A percentile compares a stretch with the other conserved stretches of the same genome.
Conservation (phyloP, 257 asterid genomes). For the Gentiana straminea region DNA sequence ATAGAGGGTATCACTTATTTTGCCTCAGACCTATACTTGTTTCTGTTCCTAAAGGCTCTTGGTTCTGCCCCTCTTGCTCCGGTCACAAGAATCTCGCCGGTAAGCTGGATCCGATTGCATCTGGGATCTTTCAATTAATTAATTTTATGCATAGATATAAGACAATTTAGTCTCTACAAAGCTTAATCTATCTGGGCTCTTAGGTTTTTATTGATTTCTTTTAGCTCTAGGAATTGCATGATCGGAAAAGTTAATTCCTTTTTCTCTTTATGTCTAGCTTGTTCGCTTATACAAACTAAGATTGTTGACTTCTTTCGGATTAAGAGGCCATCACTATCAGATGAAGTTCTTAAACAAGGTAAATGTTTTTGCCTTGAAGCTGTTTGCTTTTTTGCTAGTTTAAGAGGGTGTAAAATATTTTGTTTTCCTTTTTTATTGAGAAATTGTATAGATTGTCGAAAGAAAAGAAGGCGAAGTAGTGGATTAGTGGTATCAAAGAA, state of each 20-base stretch:
- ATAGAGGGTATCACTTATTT: constrained; percentile 59
- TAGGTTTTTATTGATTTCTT: neutral
- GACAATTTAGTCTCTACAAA: too few species aligned
- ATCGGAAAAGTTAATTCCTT: neutral
- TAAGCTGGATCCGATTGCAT: constrained; percentile 15
- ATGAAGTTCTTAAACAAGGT: constrained; percentile 37
- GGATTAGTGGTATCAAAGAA: constrained; percentile 45
- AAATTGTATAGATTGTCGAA: constrained; percentile 31
- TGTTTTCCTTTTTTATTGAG: neutral
- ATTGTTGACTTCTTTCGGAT: constrained; percentile 82
- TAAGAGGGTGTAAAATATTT: neutral
- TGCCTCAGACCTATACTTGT: constrained; percentile 67
- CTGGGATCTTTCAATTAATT: too few species aligned
- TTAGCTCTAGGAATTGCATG: neutral
- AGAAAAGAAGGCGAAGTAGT: constrained; percentile 42
- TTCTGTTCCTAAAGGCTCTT: constrained; percentile 66
- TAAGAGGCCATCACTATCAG: constrained; percentile 34
- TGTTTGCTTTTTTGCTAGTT: neutral
- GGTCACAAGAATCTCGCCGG: constrained; percentile 14
- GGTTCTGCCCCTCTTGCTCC: constrained; percentile 74
- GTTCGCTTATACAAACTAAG: constrained; percentile 73
- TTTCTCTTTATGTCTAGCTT: constrained; percentile 30
- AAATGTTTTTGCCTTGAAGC: neutral
- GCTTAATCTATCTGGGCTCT: too few species aligned
- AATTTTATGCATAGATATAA: too few species aligned